Percentiles rank a stretch among this genome's conserved stretches.
phyloP scores from a whole-genome alignment of 805 yeast species.

The Saturnispora galanensis region DNA sequence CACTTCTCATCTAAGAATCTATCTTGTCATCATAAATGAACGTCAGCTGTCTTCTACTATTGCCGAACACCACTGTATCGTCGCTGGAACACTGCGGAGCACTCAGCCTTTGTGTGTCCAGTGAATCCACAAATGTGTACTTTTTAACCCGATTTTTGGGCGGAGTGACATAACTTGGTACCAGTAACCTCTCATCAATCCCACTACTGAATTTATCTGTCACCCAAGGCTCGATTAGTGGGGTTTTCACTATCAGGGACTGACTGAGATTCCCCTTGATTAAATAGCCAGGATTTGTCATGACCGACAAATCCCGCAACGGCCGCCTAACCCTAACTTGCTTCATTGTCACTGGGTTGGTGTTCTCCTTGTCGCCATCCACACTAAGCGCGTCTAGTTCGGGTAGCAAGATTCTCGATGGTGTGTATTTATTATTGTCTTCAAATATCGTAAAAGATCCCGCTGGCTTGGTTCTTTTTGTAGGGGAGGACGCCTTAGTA shows the following conservation, averaged over 20 bases:
- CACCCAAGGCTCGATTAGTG: slow-evolving; percentile 10
- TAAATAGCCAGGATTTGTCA: slow-evolving; percentile 7
- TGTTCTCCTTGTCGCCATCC: slow-evolving; percentile 8
- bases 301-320: slow-evolving; percentile 7
- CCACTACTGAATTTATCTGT: slow-evolving; percentile 1
- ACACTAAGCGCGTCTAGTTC: background rate
- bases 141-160: slow-evolving; percentile 8
- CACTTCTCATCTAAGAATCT: background rate
- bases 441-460: slow-evolving; percentile 6
- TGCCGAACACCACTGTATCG: too few relatives aligned
- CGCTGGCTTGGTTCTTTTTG: background rate
- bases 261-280: background rate
- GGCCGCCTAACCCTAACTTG: background rate
- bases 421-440: slow-evolving; percentile 1
- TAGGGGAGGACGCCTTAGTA: slow-evolving; percentile 7
- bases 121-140: slow-evolving; percentile 5
- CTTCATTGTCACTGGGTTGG: too few relatives aligned
- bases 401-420: background rate
- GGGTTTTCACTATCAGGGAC: slow-evolving; percentile 2
- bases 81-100: too few relatives aligned
- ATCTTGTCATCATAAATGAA: slow-evolving; percentile 6
- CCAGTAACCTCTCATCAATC: background rate
- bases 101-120: background rate
- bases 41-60: background rate
- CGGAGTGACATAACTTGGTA: slow-evolving; percentile 12